Evolutionary conservation across 306 rosid species (phyloP), one percentile per base, ranked within the genome.

Genomic region (Mimosa bimucronata): DNA sequence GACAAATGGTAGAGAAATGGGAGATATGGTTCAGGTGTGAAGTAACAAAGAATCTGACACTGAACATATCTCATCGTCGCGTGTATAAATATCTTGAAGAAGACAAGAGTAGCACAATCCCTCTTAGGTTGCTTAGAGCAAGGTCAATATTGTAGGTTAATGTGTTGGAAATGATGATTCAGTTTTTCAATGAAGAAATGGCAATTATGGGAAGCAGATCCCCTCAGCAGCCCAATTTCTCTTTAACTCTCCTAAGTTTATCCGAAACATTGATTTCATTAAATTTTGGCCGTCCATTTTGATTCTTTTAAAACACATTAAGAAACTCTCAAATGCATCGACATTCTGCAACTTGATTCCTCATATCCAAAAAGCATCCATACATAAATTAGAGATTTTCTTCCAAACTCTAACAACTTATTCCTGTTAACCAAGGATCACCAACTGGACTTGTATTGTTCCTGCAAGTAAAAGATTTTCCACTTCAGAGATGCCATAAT

Each of bases 321-420:
- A 45, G 50, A 45, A 45, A 14, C 50, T 14, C 15, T 45, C 5
- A 45, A 45, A 45, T 45, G 50, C 50, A 11, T 45, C 50, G 9
- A 45, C 4, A 45, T 45, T 3, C 6, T 45, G 18, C 50, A 45
- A 45, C 50, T 45, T 45, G 3, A 90, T 81, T 92, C 90, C 88
- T 95, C 98, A 74, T 90, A 92, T 66, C 98, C 97, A 34, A 95
- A 90, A 75, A 92, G 91, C 80, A 95, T 94, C 75, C 85, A 62
- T 34, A 64, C 92, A 82, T 91, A 94, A 78, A 89, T 88, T 40
- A 91, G 73, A 58, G 89, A 88, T 74, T 82, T 89, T 82, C 90
- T 87, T 57, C 98, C 98, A n/a, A 77, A 86, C 0, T 86, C 85
- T 66, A 83, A 73, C 71, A 86, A 77, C 77, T 80, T 86, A 42